These are phyloP conservation scores for Phialocephala subalpina DNA, from an alignment of 2,329 filamentous ascomycete species.

Conservation along the genomic window DNA sequence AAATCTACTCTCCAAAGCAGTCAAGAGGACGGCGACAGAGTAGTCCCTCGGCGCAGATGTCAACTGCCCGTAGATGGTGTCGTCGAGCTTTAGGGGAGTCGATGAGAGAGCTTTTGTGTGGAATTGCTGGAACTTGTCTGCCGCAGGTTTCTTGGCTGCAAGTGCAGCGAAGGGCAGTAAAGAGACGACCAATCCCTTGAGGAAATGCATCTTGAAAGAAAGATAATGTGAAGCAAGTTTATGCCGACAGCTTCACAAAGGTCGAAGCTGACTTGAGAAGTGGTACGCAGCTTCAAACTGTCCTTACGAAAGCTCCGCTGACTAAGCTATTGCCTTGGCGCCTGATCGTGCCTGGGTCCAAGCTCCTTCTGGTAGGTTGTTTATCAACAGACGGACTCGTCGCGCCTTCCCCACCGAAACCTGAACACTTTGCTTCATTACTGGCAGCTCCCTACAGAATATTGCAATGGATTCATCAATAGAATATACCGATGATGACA, in stretches of 20 bases:
- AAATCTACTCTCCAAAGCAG: constrained; percentile 83
- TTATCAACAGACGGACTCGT: constrained; percentile 5
- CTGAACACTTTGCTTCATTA: constrained; percentile 9
- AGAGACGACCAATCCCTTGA: constrained; percentile 68
- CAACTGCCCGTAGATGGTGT: constrained; percentile 77
- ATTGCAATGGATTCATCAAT: constrained; percentile 40
- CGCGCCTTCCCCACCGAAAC: not conserved
- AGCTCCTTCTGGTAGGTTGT: constrained; percentile 10
- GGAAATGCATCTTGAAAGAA: constrained; percentile 69
- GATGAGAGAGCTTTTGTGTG: constrained; percentile 71
- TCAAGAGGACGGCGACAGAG: constrained; percentile 81
- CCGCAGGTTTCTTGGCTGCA: constrained; percentile 69
- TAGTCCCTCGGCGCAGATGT: constrained; percentile 85
- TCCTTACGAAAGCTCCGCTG: not conserved
- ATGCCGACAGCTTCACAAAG: constrained; percentile 12
- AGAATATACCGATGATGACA: constrained; percentile 39
- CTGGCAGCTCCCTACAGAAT: constrained; percentile 4
- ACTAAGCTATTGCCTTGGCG: not conserved
- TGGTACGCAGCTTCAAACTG: constrained; percentile 12
- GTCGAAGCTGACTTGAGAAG: constrained; percentile 14
- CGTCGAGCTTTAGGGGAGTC: constrained; percentile 79
- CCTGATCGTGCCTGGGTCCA: not conserved
- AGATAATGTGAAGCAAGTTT: constrained; percentile 18
- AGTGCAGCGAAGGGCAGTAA: constrained; percentile 67
- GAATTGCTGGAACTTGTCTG: constrained; percentile 75